Conservation (phyloP, 495 filamentous ascomycete species). For the Penicillium silybi region DNA sequence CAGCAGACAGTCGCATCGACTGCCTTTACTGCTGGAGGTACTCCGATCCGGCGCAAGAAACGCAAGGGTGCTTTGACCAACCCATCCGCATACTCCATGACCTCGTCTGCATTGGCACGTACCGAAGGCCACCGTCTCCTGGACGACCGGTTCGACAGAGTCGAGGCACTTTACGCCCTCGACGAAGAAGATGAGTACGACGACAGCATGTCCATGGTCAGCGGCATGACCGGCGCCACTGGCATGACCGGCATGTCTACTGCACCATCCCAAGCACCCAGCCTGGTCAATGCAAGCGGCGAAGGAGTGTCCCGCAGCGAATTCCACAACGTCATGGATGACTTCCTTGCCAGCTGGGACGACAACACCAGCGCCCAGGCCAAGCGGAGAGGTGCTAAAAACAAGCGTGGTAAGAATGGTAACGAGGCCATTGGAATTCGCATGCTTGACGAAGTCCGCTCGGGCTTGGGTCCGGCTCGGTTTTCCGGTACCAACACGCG, state of each 20-base stretch:
- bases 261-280: slow-evolving; percentile 45
- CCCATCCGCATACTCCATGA: slow-evolving; percentile 94
- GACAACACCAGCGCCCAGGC: slow-evolving; percentile 65
- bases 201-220: slow-evolving; percentile 51
- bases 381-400: slow-evolving; percentile 53
- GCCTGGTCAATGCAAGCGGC: slow-evolving; percentile 36
- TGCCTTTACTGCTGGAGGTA: slow-evolving; percentile 64
- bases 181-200: slow-evolving; percentile 64
- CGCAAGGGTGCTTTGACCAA: slow-evolving; percentile 86
- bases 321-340: slow-evolving; percentile 88
- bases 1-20: slow-evolving; percentile 64
- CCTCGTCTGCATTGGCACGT: slow-evolving; percentile 78
- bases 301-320: slow-evolving; percentile 56
- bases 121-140: slow-evolving; percentile 85
- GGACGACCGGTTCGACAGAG: slow-evolving; percentile 86
- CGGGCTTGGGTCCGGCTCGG: slow-evolving; percentile 70
- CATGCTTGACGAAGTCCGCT: slow-evolving; percentile 87
- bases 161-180: slow-evolving; percentile 78
- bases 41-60: slow-evolving; percentile 79
- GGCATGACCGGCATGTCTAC: slow-evolving; percentile 44
- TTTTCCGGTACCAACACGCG: slow-evolving; percentile 14
- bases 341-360: slow-evolving; percentile 71
- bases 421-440: slow-evolving; percentile 75
- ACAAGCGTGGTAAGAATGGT: slow-evolving; percentile 74
- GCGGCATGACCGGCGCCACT: slow-evolving; percentile 47